Conservation (phyloP, 2,329 filamentous ascomycete species). For the Aschersonia sp. region DNA sequence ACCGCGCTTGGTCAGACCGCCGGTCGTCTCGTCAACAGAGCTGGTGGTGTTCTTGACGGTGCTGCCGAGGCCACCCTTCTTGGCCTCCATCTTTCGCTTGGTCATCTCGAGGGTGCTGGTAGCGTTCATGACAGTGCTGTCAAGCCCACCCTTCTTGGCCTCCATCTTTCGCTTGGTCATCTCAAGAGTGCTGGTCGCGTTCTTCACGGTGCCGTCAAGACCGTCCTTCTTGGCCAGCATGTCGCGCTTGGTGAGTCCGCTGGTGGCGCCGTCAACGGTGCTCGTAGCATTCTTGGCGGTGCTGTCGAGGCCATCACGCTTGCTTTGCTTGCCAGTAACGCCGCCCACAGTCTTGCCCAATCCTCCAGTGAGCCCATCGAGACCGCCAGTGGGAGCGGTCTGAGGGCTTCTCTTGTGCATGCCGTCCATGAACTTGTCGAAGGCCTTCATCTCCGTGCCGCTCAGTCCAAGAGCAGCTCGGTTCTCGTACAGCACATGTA, state of each 20-base stretch:
- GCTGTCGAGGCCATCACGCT: neutral
- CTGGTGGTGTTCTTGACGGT: neutral
- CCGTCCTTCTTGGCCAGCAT: neutral
- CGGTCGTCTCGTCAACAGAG: neutral
- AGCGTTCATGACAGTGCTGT: neutral
- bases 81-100: neutral
- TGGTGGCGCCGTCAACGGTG: neutral
- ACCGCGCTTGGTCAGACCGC: neutral
- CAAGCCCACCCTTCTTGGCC: neutral
- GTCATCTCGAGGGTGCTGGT: neutral
- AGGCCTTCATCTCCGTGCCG: constrained; percentile 1
- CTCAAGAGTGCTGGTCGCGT: neutral
- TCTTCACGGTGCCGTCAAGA: neutral
- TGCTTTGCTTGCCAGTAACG: neutral
- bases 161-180: neutral
- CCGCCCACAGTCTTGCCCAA: neutral
- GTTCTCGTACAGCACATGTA: constrained; percentile 2
- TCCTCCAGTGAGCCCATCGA: neutral
- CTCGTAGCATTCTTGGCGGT: neutral
- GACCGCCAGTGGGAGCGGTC: neutral
- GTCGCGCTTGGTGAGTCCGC: neutral
- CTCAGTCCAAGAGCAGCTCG: constrained; percentile 1
- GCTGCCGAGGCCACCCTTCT: neutral
- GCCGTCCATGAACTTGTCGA: constrained; percentile 3
- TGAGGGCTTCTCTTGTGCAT: neutral